Evolutionary conservation across 2,329 filamentous ascomycete species (phyloP).

Genomic region (Helicocarpus griseus): DNA sequence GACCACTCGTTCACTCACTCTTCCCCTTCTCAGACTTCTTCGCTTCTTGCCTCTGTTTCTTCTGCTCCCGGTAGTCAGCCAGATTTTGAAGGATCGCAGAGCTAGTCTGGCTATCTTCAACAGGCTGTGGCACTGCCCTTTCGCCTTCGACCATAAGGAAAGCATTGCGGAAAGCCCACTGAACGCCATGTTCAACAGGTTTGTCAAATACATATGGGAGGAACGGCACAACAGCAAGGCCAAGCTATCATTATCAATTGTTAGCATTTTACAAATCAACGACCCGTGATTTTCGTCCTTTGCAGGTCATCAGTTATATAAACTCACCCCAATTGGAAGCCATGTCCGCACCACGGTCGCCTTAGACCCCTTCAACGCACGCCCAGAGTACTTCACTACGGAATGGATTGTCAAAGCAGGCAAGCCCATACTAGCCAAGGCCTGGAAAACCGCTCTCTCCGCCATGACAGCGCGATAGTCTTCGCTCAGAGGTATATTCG

Average conservation of each 20-base stretch:
- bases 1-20: constrained; percentile 2
- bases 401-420: constrained; percentile 91
- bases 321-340: constrained; percentile 78
- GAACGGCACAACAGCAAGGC: constrained; percentile 67
- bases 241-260: constrained; percentile 36
- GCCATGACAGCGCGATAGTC: constrained; percentile 88
- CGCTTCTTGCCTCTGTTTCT: constrained; percentile 18
- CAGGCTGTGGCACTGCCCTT: constrained; percentile 37
- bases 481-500: constrained; percentile 61
- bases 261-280: constrained; percentile 14
- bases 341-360: constrained; percentile 69
- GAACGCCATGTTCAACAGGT: constrained; percentile 83
- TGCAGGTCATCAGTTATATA: no score
- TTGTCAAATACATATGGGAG: constrained; percentile 79
- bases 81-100: constrained; percentile 16
- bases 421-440: constrained; percentile 82
- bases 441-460: constrained; percentile 84
- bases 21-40: constrained; percentile 15
- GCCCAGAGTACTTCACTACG: constrained; percentile 80
- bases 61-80: constrained; percentile 15
- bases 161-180: constrained; percentile 78
- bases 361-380: constrained; percentile 73
- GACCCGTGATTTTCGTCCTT: no score
- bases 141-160: constrained; percentile 65
- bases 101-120: constrained; percentile 6